Conservation (phyloP, 202 grass and related monocot species). For the Alloteropsis angusta region DNA sequence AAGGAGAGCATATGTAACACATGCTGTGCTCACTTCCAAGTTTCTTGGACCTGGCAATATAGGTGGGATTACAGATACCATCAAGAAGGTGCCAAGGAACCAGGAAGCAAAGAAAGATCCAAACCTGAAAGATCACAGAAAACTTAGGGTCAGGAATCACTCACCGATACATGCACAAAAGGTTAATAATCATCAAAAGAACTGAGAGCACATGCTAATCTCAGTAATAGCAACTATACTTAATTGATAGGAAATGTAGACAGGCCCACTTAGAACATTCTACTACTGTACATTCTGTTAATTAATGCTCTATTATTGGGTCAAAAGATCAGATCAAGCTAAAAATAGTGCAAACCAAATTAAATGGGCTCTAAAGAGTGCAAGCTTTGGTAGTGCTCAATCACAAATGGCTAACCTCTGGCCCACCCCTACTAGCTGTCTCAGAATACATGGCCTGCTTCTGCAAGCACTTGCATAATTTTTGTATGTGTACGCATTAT, state of each 20-base stretch:
- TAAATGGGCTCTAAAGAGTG: background rate
- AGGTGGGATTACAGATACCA: constrained; percentile 89
- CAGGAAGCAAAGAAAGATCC: constrained; percentile 88
- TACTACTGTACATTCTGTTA: background rate
- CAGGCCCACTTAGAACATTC: background rate
- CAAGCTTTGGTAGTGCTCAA: background rate
- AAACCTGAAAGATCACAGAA: constrained; percentile 40
- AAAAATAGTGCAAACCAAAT: background rate
- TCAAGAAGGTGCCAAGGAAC: constrained; percentile 83
- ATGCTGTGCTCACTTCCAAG: constrained; percentile 85
- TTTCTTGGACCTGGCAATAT: constrained; percentile 69
- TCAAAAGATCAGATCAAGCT: background rate
- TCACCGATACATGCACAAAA: background rate
- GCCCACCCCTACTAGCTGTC: background rate
- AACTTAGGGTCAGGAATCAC: constrained; percentile 9
- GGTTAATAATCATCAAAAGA: background rate
- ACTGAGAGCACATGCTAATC: background rate
- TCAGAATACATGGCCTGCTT: no score
- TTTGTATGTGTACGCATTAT: constrained; percentile 5
- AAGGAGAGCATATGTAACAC: constrained; percentile 74
- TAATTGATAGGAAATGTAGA: background rate
- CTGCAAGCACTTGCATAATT: background rate
- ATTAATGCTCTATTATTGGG: background rate
- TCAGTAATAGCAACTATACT: background rate
- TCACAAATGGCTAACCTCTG: background rate